Evolutionary conservation across 2,329 filamentous ascomycete species (phyloP), one percentile per base, ranked within the genome.

Genomic region (Pseudopithomyces chartarum): DNA sequence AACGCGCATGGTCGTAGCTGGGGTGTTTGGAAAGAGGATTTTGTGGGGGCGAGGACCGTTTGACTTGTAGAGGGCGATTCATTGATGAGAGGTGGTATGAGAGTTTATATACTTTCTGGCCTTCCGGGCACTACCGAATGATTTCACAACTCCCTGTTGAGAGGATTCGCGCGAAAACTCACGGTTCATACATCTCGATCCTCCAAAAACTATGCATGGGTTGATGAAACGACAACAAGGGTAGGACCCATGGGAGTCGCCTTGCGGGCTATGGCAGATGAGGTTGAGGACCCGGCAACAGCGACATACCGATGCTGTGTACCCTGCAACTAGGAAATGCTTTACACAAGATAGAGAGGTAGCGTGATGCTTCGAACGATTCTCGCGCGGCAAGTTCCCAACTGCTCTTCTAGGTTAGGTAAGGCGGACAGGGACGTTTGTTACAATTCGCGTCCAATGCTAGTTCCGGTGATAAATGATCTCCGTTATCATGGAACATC

Each of bases 341-440:
- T 20, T 22, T 11, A 22, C n/a, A 22, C 11, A 19, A 36, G n/a
- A 32, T 22, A 36, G 8, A 15, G 29, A 19, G 29, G 22, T 36
- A 36, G 44, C 32, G 34, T 47, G 17, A 47, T n/a, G 3, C 15
- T 36, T 17, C 20, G 29, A 34, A 20, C 12, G 8, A 1, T 11
- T 47, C 29, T 47, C 44, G 44, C 26, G 44, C 44, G 44, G 29
- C n/a, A 47, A 19, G 17, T 5, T 47, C 10, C 10, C 20, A 36
- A 34, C 44, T 47, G 33, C 44, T 47, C 11, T 36, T 47, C 44
- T 22, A 11, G 44, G 44, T 20, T 47, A 47, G 44, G n/a, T 47
- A 47, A 47, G 44, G 44, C 44, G 6, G 44, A 17, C 44, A 11
- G 34, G 19, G 44, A n/a, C 29, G 26, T 10, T n/a, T n/a, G n/a